Conservation (phyloP, 1,139 yeast genomes). For the Barnettozyma hawaiiensis region DNA sequence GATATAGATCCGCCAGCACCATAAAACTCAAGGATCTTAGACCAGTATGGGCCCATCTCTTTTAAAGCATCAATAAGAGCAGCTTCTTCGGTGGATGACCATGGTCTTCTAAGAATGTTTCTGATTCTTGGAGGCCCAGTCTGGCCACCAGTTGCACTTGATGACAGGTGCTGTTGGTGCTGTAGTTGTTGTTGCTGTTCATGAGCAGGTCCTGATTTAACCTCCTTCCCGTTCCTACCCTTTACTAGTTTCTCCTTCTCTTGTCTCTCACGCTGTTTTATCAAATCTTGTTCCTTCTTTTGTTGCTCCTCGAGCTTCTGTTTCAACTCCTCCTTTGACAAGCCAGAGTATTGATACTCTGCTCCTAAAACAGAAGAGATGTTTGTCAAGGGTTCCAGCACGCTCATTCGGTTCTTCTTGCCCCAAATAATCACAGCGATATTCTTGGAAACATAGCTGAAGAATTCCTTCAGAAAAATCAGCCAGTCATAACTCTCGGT, state of each 20-base stretch:
- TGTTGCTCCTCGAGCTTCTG: slow-evolving; percentile 10
- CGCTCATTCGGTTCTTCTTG: slow-evolving; percentile 39
- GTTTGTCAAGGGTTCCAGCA: slow-evolving; percentile 3
- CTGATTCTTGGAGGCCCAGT: slow-evolving; percentile 21
- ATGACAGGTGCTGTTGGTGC: no score
- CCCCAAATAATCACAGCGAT: slow-evolving; percentile 73
- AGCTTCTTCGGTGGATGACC: slow-evolving; percentile 87
- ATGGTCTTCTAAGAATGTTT: slow-evolving; percentile 40
- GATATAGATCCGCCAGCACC: slow-evolving; percentile 90
- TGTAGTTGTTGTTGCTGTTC: no score
- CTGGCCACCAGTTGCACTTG: no score
- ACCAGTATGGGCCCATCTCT: slow-evolving; percentile 86
- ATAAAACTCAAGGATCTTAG: slow-evolving; percentile 76
- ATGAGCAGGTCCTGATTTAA: slow-evolving; percentile 34
- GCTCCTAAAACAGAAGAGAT: neutral
- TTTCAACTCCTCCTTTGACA: slow-evolving; percentile 21
- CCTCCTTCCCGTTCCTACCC: slow-evolving; percentile 44
- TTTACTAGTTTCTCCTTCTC: slow-evolving; percentile 13
- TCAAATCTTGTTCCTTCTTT: slow-evolving; percentile 11
- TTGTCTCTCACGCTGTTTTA: slow-evolving; percentile 14
- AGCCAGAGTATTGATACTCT: slow-evolving; percentile 5
- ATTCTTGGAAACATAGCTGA: slow-evolving; percentile 73
- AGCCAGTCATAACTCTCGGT: slow-evolving; percentile 69
- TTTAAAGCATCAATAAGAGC: slow-evolving; percentile 80
- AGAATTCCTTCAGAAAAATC: slow-evolving; percentile 62